A percentile compares a stretch with the other conserved stretches of the same genome.
Evolutionary conservation across 345 rosid genomes (phyloP).

Genomic region (Boechera divaricarpa): DNA sequence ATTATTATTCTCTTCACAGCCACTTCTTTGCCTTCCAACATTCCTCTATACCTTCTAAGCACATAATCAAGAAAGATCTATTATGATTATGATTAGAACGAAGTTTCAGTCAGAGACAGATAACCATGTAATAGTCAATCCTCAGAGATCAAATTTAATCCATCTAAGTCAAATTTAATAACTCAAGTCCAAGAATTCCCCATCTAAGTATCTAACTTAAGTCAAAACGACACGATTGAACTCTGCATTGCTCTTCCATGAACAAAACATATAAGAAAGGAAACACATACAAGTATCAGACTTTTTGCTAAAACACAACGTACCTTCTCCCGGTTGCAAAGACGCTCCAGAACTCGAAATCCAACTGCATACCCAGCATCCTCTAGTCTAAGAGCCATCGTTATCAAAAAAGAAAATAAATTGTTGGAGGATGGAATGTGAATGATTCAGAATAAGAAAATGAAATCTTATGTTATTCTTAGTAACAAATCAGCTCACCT

Average conservation of each 20-base stretch:
- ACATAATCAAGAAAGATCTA: too few species aligned
- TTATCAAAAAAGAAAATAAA: constrained; percentile 9
- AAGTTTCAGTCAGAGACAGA: too few species aligned
- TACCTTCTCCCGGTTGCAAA: constrained; percentile 92
- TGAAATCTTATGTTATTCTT: neutral
- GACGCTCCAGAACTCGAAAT: constrained; percentile 86
- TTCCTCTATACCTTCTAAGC: constrained; percentile 52
- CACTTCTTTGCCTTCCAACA: constrained; percentile 57
- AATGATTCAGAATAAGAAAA: neutral
- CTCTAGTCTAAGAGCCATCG: constrained; percentile 65
- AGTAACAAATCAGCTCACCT: constrained; percentile 53
- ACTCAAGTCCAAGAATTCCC: too few species aligned
- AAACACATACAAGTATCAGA: neutral
- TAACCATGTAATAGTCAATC: too few species aligned
- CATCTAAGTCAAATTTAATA: too few species aligned
- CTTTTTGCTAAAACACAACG: neutral
- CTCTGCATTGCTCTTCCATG: neutral
- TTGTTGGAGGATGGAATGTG: neutral
- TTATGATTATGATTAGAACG: too few species aligned
- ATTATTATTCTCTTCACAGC: constrained; percentile 69
- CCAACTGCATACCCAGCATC: constrained; percentile 97
- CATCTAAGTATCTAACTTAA: neutral
- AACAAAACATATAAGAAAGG: constrained; percentile 10
- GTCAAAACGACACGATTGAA: neutral
- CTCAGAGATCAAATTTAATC: too few species aligned